A percentile compares a stretch with the other conserved stretches of the same genome.
Evolutionary conservation across 495 filamentous ascomycete species (phyloP).

Genomic region (Penicillium ochrochloron): DNA sequence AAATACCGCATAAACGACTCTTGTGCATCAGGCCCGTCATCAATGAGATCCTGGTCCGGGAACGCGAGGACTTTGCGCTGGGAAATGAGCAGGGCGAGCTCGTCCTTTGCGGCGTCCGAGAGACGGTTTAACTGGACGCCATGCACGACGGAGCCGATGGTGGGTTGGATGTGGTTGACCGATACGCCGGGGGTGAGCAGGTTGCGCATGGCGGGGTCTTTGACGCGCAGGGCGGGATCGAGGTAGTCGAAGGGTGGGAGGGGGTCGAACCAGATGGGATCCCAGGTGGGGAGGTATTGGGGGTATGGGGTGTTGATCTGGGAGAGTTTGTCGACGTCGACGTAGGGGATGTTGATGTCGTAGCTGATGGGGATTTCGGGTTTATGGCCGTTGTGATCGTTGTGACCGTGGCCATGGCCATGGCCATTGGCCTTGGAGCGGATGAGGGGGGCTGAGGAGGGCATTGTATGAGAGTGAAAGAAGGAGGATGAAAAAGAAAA

Average conservation of each 20-base stretch:
- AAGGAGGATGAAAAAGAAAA: background rate
- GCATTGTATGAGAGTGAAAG: constrained; percentile 28
- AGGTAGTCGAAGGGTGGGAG: constrained; percentile 61
- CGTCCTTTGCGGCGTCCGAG: constrained; percentile 72
- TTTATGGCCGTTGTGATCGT: constrained; percentile 28
- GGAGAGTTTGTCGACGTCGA: constrained; percentile 46
- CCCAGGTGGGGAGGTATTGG: constrained; percentile 66
- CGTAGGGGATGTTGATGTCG: constrained; percentile 62
- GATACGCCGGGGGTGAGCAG: constrained; percentile 53
- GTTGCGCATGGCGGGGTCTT: constrained; percentile 61
- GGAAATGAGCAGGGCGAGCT: constrained; percentile 75
- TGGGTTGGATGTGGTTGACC: constrained; percentile 68
- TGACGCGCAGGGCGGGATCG: constrained; percentile 61
- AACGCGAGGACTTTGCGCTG: constrained; percentile 81
- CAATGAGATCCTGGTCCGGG: constrained; percentile 71
- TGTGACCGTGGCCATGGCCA: constrained; percentile 1
- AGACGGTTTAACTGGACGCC: constrained; percentile 74
- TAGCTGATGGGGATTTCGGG: constrained; percentile 54
- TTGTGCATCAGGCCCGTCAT: constrained; percentile 67
- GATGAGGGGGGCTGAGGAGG: constrained; percentile 43
- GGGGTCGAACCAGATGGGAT: constrained; percentile 63
- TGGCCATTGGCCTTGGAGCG: constrained; percentile 36
- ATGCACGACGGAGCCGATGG: constrained; percentile 72
- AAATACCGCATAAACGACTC: constrained; percentile 61
- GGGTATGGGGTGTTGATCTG: constrained; percentile 57